Evolutionary conservation across 257 asterid species (phyloP).

Genomic region (Anisodus acutangulus): DNA sequence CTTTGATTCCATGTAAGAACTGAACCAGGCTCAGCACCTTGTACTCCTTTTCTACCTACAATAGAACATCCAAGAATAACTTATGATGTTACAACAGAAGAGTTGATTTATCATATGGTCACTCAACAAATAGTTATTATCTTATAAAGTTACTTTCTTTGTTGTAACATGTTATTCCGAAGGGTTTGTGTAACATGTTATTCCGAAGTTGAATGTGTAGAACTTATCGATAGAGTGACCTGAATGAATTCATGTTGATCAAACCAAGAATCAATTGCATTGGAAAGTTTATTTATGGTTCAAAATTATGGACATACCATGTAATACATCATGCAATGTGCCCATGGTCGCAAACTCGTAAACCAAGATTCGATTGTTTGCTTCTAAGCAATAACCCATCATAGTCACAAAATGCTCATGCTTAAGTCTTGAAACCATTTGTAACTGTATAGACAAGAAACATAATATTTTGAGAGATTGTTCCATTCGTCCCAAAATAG

Average conservation of each 20-base stretch:
- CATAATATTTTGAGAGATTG: neutral
- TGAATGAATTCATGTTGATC: neutral
- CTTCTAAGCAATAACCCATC: conserved; percentile 78
- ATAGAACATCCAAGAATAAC: neutral
- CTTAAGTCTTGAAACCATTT: conserved; percentile 72
- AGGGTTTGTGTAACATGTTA: no score
- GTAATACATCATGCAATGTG: conserved; percentile 81
- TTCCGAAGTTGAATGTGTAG: no score
- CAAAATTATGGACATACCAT: conserved; percentile 49
- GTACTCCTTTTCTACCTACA: conserved; percentile 42
- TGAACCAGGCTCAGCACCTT: conserved; percentile 55
- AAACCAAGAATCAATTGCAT: no score
- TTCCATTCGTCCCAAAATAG: neutral
- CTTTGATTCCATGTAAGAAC: conserved; percentile 75
- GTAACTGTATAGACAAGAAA: conserved; percentile 45
- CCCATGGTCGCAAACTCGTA: conserved; percentile 83
- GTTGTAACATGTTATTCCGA: no score
- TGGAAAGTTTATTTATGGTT: neutral
- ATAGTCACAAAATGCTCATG: conserved; percentile 66
- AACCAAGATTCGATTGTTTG: conserved; percentile 59
- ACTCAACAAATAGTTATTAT: no score
- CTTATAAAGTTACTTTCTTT: no score
- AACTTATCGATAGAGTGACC: neutral
- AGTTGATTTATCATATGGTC: no score
- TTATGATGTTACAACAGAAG: neutral